Percentiles rank a stretch among this genome's conserved stretches.
Conservation (phyloP, 139 green algal genomes). For the Mesotaenium endlicherianum region DNA sequence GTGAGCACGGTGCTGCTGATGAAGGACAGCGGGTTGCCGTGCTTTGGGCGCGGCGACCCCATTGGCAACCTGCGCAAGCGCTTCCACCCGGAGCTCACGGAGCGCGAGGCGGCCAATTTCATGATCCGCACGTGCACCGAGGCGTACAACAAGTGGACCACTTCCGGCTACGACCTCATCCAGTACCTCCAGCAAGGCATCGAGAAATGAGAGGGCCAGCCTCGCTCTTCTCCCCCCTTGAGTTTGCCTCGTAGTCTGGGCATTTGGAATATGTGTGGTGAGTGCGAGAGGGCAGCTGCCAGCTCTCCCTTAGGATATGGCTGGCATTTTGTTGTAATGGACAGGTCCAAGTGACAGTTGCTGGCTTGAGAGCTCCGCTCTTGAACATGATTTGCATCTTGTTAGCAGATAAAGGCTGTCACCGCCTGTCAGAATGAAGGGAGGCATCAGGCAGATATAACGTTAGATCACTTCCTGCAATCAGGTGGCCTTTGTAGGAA, state of each 20-base stretch:
- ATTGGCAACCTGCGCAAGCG: conserved; percentile 63
- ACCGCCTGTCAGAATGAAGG: too few relatives aligned
- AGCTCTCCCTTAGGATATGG: background rate
- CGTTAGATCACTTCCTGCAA: too few relatives aligned
- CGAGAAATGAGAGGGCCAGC: conserved; percentile 28
- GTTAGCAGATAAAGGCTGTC: too few relatives aligned
- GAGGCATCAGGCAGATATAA: too few relatives aligned
- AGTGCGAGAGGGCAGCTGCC: background rate
- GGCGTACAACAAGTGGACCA: conserved; percentile 93
- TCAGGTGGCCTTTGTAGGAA: too few relatives aligned
- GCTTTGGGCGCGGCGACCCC: conserved; percentile 69
- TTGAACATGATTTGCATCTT: too few relatives aligned
- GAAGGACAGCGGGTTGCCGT: conserved; percentile 71
- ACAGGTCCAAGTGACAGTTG: too few relatives aligned
- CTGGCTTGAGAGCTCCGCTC: too few relatives aligned
- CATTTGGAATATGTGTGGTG: background rate
- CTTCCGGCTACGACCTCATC: conserved; percentile 86
- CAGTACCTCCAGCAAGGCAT: conserved; percentile 75
- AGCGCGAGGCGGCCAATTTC: conserved; percentile 68
- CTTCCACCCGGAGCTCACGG: conserved; percentile 74
- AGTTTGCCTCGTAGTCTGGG: background rate
- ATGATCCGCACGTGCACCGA: conserved; percentile 74
- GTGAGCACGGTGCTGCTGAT: conserved; percentile 51
- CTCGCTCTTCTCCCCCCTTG: background rate
- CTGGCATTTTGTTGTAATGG: background rate